Evolutionary conservation across 768 basidiomycete genomes (phyloP), one percentile per base, ranked within the genome.

Genomic region (Leccinum longicurvipes): DNA sequence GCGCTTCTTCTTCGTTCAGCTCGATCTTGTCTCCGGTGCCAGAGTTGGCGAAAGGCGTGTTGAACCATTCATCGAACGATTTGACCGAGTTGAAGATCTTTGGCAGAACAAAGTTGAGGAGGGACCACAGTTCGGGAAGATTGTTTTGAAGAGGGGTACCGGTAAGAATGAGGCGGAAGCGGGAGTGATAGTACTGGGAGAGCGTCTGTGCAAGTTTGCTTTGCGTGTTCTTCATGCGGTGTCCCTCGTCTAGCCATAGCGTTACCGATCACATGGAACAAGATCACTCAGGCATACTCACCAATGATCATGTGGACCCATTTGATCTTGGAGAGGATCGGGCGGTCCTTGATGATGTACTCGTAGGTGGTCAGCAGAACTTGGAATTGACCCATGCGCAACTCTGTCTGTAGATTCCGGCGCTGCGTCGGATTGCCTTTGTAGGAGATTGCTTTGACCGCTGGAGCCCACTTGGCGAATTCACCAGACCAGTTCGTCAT

Each of bases 11-110:
- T 89, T 99, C 97, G 75, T 96, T 97, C 77, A 98, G 73, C 78
- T 97, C 94, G 68, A 98, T 96, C 82, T 96, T 97, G 75, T 99
- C 97, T 9, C 90, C 89, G 0, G 91, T 91, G 28, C 96, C 96
- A n/a, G 94, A 93, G 73, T 93, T 98, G 57, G 97, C 96, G 62
- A 99, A 99, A 0, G 97, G 97, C 2, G 96, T 97, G 76, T 98
- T 98, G 81, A 98, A 99, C 97, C 97, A 99, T 68, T 98, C 97
- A 65, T 98, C 97, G 70, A 99, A 98, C 21, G 94, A 96, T 71
- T 98, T 96, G 58, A 97, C 94, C 1, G 96, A 98, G 76, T 98
- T 98, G 81, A 99, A 98, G 68, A 98, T 85, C 74, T 91, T 93
- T 14, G 93, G 93, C 6, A 93, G 80, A 31, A 89, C 93, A 68